Evolutionary conservation across 2,329 filamentous ascomycete genomes (phyloP).

Genomic region (Aspergillus ustus): DNA sequence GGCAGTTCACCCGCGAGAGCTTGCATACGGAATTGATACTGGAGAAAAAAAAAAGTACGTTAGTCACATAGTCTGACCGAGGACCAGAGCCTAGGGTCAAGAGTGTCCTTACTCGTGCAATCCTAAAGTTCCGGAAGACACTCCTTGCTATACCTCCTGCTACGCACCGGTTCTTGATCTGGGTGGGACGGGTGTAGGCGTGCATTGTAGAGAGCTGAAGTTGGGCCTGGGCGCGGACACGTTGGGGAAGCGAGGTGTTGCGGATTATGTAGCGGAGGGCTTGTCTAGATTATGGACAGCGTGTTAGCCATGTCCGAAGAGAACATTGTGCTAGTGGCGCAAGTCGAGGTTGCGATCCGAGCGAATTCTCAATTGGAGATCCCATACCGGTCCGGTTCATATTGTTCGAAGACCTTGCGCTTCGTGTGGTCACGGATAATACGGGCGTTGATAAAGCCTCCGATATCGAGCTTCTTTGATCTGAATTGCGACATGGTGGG

Average conservation of each 20-base stretch:
- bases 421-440: slow-evolving; percentile 95
- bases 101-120: slow-evolving; percentile 74
- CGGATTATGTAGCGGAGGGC: slow-evolving; percentile 90
- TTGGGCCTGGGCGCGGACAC: slow-evolving; percentile 88
- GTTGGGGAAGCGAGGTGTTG: slow-evolving; percentile 82
- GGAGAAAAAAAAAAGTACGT: slow-evolving; percentile 19
- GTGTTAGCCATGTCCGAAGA: not conserved
- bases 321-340: not conserved
- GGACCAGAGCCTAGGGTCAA: not conserved
- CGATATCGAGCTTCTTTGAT: slow-evolving; percentile 85
- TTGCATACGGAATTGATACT: slow-evolving; percentile 94
- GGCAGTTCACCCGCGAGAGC: slow-evolving; percentile 84
- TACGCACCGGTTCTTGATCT: slow-evolving; percentile 92
- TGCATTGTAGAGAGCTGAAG: slow-evolving; percentile 95
- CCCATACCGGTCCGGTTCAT: slow-evolving; percentile 82
- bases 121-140: slow-evolving; percentile 90
- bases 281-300: slow-evolving; percentile 64
- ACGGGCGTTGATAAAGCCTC: slow-evolving; percentile 83
- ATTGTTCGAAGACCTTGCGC: slow-evolving; percentile 85
- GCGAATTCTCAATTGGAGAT: slow-evolving; percentile 1
- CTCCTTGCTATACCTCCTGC: slow-evolving; percentile 87
- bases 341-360: slow-evolving; percentile 1
- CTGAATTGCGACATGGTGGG: slow-evolving; percentile 80
- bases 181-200: slow-evolving; percentile 88
- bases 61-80: not conserved